Base-by-base conservation (phyloP, 345 rosid genomes). In the Sonneratia alba region DNA sequence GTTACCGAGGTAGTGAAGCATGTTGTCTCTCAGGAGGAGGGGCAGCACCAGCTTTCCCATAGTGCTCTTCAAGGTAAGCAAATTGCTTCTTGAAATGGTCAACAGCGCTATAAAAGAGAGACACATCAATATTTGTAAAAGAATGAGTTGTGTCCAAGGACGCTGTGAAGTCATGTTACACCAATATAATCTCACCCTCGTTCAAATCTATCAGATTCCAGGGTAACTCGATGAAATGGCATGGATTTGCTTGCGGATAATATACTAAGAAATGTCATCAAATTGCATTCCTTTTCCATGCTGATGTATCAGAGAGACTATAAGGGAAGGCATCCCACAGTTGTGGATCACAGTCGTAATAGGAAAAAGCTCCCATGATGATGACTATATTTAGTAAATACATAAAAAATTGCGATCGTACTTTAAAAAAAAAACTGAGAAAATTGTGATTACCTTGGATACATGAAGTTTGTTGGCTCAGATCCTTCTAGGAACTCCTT, bases 61-160 rank as follows among this genome's bases (percentile, higher is more conserved):
- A 91, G 79, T 91, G 96, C 82, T 93, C 98, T 83, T 93, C 98
- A 4, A 91, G 96, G 84, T 68, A 91, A 61, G 98, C 92, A 85
- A 93, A 93, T 71, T 93, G 98, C 87, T 93, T 93, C 84, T 93
- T 91, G 75, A 93, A 93, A 86, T 93, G 97, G 66, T 93, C 98
- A 67, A 91, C 98, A 3, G 98, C 98, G 82, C 98, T 93, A 88
- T 86, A 82, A 57, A 56, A 34, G 62, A 68, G 71, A 66, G 69
- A 3, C 18, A 10, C 32, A 14, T 62, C 61, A 48, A 27, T 43
- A 13, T 10, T 15, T 40, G 36, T 36, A 73, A 65, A 18, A 36
- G 32, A 6, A 63, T 37, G 19, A 32, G 21, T 38, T 56, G 15
- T 4, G 16, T 19, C 57, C 9, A 48, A 61, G 53, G 63, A 48